Evolutionary conservation across 352 stramenopile species (phyloP), one percentile per base, ranked within the genome.

Genomic region (Phytophthora fragariaefolia): DNA sequence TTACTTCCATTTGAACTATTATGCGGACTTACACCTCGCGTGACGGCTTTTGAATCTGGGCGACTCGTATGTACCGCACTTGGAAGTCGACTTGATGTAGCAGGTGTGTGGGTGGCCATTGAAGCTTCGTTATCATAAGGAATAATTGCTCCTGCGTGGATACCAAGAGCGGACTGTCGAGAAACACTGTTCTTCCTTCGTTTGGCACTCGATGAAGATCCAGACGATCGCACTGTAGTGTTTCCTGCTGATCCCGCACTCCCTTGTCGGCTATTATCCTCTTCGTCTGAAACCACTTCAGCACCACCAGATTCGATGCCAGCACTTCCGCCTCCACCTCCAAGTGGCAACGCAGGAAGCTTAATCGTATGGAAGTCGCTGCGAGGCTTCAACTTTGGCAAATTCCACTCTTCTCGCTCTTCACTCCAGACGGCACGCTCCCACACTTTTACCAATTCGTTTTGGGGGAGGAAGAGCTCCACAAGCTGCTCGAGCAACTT

Each of bases 401-500:
- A 51, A 27, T 76, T 76, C 87, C 87, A 95, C 43, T 90, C 81
- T 32, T 93, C 87, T 4, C 86, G 75, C 20, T 96, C 89, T 40
- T 97, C 90, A 49, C 71, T 76, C 85, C 90, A 97, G 7, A 95
- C 73, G 0, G 87, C 85, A 32, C 87, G 87, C 36, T 96, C 87
- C 89, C 89, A 97, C 15, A 97, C 87, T 53, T 96, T 94, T 17
- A 92, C 81, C 5, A 97, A 69, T 43, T 97, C 89, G 26, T 91
- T 94, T 51, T 95, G 83, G 5, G 82, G 79, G 15, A 97, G 40
- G 32, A 97, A 93, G 1, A 96, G 52, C 64, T 95, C 82, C 3
- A 93, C 82, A n/a, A 97, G 82, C 48, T 97, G 88, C 63, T 97
- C 87, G 30, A 96, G 67, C 22, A 97, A 67, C 63, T 96, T 95